Percentiles rank a stretch among this genome's conserved stretches.
These are phyloP conservation scores for Exophiala sp. DNA, from an alignment of 2,329 filamentous ascomycete genomes.

Conservation along the genomic window DNA sequence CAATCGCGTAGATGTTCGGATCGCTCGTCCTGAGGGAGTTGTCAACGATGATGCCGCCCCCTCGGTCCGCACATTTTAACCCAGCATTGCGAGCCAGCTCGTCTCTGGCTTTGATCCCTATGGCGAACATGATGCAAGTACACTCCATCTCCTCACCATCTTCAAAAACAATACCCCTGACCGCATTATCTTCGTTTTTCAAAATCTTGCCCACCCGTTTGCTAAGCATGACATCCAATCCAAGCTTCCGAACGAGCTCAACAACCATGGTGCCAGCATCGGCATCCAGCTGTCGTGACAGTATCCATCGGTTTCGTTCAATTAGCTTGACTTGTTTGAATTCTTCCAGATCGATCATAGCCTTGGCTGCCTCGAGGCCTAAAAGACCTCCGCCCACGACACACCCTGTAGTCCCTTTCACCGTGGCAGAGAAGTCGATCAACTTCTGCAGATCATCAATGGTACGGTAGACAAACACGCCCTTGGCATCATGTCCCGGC, in stretches of 20 bases:
- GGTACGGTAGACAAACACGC: slow-evolving; percentile 83
- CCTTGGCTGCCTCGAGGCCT: slow-evolving; percentile 82
- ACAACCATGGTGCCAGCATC: slow-evolving; percentile 78
- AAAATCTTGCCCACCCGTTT: slow-evolving; percentile 69
- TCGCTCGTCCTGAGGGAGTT: slow-evolving; percentile 61
- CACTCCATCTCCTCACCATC: slow-evolving; percentile 73
- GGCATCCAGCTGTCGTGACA: slow-evolving; percentile 73
- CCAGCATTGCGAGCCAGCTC: slow-evolving; percentile 65
- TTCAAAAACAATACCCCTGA: slow-evolving; percentile 70
- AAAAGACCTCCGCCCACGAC: slow-evolving; percentile 81
- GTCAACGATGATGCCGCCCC: slow-evolving; percentile 69
- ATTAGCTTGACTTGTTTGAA: slow-evolving; percentile 71
- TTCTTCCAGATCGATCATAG: slow-evolving; percentile 77
- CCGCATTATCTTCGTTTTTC: slow-evolving; percentile 59
- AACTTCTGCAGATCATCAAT: slow-evolving; percentile 74
- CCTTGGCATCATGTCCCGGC: slow-evolving; percentile 70
- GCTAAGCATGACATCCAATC: slow-evolving; percentile 71
- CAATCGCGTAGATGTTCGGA: slow-evolving; percentile 74
- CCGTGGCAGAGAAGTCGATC: slow-evolving; percentile 63
- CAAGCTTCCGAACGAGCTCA: slow-evolving; percentile 70
- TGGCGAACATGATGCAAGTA: slow-evolving; percentile 80
- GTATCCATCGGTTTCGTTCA: slow-evolving; percentile 75
- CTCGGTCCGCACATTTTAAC: slow-evolving; percentile 64
- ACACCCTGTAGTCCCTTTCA: slow-evolving; percentile 62
- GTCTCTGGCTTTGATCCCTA: slow-evolving; percentile 76